Evolutionary conservation across 108 stramenopile genomes (phyloP).

Genomic region (Pseudonitzschia multiseries): DNA sequence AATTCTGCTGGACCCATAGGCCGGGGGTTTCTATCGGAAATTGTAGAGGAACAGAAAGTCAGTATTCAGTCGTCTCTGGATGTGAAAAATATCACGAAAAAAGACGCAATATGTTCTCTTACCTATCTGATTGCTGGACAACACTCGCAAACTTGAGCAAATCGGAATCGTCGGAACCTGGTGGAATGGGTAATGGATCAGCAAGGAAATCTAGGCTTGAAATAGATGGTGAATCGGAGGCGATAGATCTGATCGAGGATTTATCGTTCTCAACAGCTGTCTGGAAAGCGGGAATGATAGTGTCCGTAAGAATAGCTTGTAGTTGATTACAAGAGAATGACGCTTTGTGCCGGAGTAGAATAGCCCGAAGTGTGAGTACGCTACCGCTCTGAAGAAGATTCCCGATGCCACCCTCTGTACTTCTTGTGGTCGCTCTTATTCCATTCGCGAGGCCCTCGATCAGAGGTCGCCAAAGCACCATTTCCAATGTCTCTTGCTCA

Average conservation of each 20-base stretch:
- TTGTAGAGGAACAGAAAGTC: background rate
- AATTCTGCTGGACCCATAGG: conserved; percentile 76
- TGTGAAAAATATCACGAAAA: background rate
- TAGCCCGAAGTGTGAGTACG: conserved; percentile 73
- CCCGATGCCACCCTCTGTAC: conserved; percentile 71
- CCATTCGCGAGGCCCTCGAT: conserved; percentile 82
- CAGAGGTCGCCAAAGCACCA: conserved; percentile 83
- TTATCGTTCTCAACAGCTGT: conserved; percentile 63
- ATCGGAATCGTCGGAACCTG: conserved; percentile 64
- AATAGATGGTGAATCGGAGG: conserved; percentile 80
- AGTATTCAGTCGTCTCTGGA: background rate
- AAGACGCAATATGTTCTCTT: background rate
- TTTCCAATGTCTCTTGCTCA: conserved; percentile 69
- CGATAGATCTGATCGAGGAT: conserved; percentile 64
- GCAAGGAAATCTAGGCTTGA: conserved; percentile 81
- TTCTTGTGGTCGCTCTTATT: conserved; percentile 51
- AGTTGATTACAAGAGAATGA: conserved; percentile 66
- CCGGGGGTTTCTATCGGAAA: conserved; percentile 40
- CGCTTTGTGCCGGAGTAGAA: conserved; percentile 79
- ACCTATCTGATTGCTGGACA: conserved; percentile 56
- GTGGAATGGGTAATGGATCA: conserved; percentile 64
- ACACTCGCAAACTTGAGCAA: conserved; percentile 60
- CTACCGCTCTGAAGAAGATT: conserved; percentile 85
- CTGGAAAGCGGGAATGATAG: conserved; percentile 71
- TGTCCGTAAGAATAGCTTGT: conserved; percentile 54